Conservation (phyloP, 1,284 basidiomycete genomes). For the Mycena citricolor region DNA sequence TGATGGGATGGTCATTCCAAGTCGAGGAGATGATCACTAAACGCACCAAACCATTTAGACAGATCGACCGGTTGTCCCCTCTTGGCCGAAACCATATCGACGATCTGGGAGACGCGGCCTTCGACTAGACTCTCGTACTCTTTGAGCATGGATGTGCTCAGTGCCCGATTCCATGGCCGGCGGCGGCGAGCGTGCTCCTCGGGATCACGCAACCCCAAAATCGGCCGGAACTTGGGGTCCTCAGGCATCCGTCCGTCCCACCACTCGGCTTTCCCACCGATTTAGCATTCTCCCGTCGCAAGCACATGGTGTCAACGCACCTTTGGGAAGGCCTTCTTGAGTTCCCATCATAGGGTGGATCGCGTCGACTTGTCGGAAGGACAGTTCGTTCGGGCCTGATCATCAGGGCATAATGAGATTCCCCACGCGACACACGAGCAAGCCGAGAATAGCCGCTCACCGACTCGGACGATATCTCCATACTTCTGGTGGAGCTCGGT, state of each 20-base stretch:
- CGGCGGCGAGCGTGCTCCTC: constrained; percentile 36
- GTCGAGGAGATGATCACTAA: constrained; percentile 27
- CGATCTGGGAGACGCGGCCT: constrained; percentile 32
- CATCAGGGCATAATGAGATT: not conserved
- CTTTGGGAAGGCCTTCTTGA: constrained; percentile 30
- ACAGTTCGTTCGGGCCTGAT: constrained; percentile 36
- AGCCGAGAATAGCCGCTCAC: constrained; percentile 2
- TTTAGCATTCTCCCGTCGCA: no score
- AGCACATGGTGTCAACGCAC: constrained; percentile 31
- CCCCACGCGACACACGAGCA: no score
- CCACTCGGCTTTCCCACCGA: no score
- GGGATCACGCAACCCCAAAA: constrained; percentile 33
- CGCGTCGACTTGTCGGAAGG: constrained; percentile 28
- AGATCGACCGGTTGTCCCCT: constrained; percentile 27
- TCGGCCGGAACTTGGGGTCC: constrained; percentile 7
- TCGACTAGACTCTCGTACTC: constrained; percentile 37
- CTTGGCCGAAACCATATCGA: constrained; percentile 28
- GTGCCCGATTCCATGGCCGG: constrained; percentile 40
- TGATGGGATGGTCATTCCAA: no score
- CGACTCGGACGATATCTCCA: constrained; percentile 22
- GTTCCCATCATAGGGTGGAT: constrained; percentile 28
- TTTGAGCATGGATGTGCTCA: constrained; percentile 35
- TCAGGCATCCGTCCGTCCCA: constrained; percentile 23
- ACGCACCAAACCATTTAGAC: constrained; percentile 33
- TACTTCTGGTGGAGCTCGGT: constrained; percentile 14